Evolutionary conservation across 1,139 yeast species (phyloP).

Genomic region (Taphrina communis): DNA sequence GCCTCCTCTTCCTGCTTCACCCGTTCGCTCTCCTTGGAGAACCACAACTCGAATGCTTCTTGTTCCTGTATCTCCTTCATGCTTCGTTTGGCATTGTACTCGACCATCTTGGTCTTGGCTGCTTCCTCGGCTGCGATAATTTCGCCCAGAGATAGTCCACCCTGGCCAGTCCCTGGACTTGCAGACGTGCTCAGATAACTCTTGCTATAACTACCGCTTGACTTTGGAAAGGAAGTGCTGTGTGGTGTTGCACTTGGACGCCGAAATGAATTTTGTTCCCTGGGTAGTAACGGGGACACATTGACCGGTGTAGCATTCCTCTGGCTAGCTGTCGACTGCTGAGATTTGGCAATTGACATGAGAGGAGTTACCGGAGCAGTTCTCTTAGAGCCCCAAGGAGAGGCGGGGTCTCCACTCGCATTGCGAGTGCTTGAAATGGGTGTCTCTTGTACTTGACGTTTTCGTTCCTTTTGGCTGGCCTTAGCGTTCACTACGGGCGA

Average conservation of each 20-base stretch:
- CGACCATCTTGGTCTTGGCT: conserved; percentile 59
- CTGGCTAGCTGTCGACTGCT: neutral
- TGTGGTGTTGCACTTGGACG: conserved; percentile 4
- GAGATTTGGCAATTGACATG: neutral
- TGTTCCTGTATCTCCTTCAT: conserved; percentile 76
- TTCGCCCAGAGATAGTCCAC: conserved; percentile 51
- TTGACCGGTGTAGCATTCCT: neutral
- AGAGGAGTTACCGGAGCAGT: conserved; percentile 8
- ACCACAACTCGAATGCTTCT: conserved; percentile 81
- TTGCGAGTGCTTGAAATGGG: neutral
- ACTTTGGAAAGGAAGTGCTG: conserved; percentile 1
- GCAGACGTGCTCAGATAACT: conserved; percentile 9
- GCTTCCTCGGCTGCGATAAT: conserved; percentile 53
- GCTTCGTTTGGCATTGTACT: conserved; percentile 53
- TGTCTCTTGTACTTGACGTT: neutral
- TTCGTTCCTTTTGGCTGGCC: conserved; percentile 17
- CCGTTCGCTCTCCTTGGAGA: conserved; percentile 71
- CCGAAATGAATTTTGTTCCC: neutral
- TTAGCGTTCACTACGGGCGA: conserved; percentile 4
- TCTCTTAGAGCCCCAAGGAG: conserved; percentile 11
- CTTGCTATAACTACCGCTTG: conserved; percentile 19
- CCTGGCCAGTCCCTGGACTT: neutral
- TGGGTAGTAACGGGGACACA: neutral
- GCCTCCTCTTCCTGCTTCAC: conserved; percentile 57
- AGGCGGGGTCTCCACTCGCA: neutral